Evolutionary conservation across 352 stramenopile genomes (phyloP).

Genomic region (Phytophthora syringae): DNA sequence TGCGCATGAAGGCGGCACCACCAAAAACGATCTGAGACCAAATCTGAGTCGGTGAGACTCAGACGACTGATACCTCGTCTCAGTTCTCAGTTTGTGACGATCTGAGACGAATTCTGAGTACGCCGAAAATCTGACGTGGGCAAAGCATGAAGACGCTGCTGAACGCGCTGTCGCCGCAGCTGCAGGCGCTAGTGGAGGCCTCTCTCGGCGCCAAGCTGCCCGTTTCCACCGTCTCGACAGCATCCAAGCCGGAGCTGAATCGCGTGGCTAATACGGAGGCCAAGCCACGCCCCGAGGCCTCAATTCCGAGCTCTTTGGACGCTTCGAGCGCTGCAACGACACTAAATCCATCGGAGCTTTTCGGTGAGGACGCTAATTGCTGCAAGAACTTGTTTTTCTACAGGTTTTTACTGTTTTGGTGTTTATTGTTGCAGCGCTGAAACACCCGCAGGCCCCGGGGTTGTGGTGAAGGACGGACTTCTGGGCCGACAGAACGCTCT

Average conservation of each 20-base stretch:
- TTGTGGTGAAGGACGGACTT: conserved; percentile 62
- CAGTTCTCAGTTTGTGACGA: too few relatives aligned
- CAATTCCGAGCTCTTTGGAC: conserved; percentile 3
- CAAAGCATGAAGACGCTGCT: conserved; percentile 58
- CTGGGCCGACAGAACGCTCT: conserved; percentile 44
- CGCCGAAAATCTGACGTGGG: too few relatives aligned
- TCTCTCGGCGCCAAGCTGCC: conserved; percentile 56
- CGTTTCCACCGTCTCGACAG: neutral
- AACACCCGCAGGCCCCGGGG: conserved; percentile 54
- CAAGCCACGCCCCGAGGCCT: conserved; percentile 2
- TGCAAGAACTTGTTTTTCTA: neutral
- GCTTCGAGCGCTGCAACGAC: conserved; percentile 5
- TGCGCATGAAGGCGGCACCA: conserved; percentile 50
- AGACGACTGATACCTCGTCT: neutral
- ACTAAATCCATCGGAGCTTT: conserved; percentile 70
- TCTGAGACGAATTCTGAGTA: too few relatives aligned
- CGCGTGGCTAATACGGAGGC: neutral
- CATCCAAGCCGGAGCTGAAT: neutral
- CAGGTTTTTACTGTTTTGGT: neutral
- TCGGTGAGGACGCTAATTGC: conserved; percentile 39
- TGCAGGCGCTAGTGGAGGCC: conserved; percentile 67
- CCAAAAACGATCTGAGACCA: conserved; percentile 14
- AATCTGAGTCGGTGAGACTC: neutral
- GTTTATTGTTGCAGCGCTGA: conserved; percentile 39
- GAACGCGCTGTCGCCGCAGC: conserved; percentile 63